Evolutionary conservation across 371 early-diverging fungal genomes (phyloP), one percentile per base, ranked within the genome.

Genomic region (Saksenaea oblongispora): DNA sequence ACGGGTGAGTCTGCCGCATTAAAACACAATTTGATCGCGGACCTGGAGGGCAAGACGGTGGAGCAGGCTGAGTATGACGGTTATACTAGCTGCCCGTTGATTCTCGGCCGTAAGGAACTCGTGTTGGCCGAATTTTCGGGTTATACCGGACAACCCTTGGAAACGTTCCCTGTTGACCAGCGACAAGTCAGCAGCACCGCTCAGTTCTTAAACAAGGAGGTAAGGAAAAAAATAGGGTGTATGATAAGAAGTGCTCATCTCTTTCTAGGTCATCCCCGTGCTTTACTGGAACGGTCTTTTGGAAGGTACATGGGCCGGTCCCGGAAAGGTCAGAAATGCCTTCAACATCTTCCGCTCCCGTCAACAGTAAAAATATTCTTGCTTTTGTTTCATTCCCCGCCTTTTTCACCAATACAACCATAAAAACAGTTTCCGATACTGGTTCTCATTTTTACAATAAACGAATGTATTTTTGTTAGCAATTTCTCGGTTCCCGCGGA

Each of bases 81-180:
- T 54, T 95, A 95, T 77, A 92, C 95, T 44, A 85, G 86, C 61
- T 95, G 95, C 68, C 95, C 95, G 26, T 81, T 89, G 70, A 74
- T 82, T 84, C 59, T 79, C 27, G 94, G 94, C 22, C 87, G 87
- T 56, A 84, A 91, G 65, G 84, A 91, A 75, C 71, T 95, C 37
- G 89, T 95, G 36, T 78, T 95, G 69, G 95, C 95, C 22, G 95
- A 95, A 72, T 95, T 95, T 74, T 88, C 88, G 27, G 95, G 93
- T 17, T 95, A 90, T 74, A 85, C 90, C 31, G 88, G 89, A 11
- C 62, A 83, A 51, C 94, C 94, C 37, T 74, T 85, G 55, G 94
- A 95, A 73, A 94, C 95, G 9, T 93, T 93, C 84, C 90, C 91
- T 36, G 80, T 91, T 58, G 87, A 95, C 76, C 95, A 95, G 73